Evolutionary conservation across 306 rosid species (phyloP), one percentile per base, ranked within the genome.

Genomic region (Gynostemma pentaphyllum): DNA sequence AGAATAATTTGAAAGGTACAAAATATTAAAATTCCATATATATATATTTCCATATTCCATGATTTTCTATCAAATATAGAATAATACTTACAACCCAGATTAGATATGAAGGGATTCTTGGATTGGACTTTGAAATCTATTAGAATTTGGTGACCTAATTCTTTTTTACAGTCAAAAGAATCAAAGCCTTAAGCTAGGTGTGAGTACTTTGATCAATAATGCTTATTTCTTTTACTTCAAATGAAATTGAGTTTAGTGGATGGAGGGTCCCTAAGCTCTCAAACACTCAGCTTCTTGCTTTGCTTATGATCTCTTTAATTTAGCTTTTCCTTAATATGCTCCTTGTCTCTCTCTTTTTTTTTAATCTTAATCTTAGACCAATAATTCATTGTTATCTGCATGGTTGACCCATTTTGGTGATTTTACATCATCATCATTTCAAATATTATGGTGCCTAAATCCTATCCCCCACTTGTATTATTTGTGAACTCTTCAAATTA

Each of bases 241-340:
- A 66, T 66, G 67, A 70, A 50, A 57, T 64, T 54, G 40, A 68
- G 79, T 53, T 75, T 45, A 73, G 81, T 83, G 79, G 72, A 75
- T 77, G 62, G 77, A 52, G 85, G 88, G 82, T 19, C 79, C 84
- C 14, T 11, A 32, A 29, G 23, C 7, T 32, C 7, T 3, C 24
- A 54, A 56, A 51, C 1, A 72, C 37, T 75, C 79, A 72, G 74
- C 76, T 50, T 44, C 14, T 55, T n/a, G n/a, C n/a, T n/a, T n/a
- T n/a, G 21, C 57, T 70, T 2, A 32, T 32, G 60, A 15, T 53
- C 12, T 53, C 27, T 23, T 19, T 54, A 16, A n/a, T 9, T 27
- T 30, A 60, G 48, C 81, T 77, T 83, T 80, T 80, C 79, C 85
- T 51, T 67, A 80, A 75, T 83, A 72, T 83, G 83, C 88, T 75